Evolutionary conservation across 495 filamentous ascomycete genomes (phyloP), one percentile per base, ranked within the genome.

Genomic region (Aspergillus wentii): DNA sequence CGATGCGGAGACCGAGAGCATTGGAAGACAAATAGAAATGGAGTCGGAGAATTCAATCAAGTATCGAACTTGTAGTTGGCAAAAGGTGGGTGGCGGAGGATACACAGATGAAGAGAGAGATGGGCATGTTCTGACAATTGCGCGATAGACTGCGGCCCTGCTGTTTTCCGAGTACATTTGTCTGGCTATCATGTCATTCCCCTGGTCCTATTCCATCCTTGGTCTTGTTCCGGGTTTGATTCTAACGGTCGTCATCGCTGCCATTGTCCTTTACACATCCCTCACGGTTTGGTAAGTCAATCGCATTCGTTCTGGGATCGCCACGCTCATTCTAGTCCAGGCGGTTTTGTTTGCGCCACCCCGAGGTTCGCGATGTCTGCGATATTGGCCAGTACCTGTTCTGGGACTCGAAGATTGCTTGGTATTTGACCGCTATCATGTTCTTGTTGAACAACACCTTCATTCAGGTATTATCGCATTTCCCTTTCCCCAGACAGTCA

Each of bases 81-180:
- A 80, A 53, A 94, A 94, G 77, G 85, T 86, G 38, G 20, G 48
- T 41, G 20, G 10, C n/a, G 11, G 28, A 17, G 8, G 9, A 4
- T 17, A 17, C 17, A 7, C 17, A 26, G 23, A 1, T 4, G 35
- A 31, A 21, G 26, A 35, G 16, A 5, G 14, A 6, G 2, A 20
- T 14, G 8, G 13, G 17, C n/a, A 27, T 23, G 22, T 30, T 10
- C 6, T 28, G 2, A 28, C 25, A 28, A 4, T 2, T 33, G 17
- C 17, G 34, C 10, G 29, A 29, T 48, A 89, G 84, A 94, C 87
- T 34, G 86, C 87, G 3, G 86, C 84, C 8, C 58, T 94, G 44
- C 78, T 94, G 35, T 92, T 94, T 62, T 87, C 85, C 7, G 88
- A 94, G 62, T 94, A 94, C 50, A 94, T 94, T 35, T 94, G 87